Evolutionary conservation across 2,329 filamentous ascomycete species (phyloP), one percentile per base, ranked within the genome.

Genomic region (Coniella vitis): DNA sequence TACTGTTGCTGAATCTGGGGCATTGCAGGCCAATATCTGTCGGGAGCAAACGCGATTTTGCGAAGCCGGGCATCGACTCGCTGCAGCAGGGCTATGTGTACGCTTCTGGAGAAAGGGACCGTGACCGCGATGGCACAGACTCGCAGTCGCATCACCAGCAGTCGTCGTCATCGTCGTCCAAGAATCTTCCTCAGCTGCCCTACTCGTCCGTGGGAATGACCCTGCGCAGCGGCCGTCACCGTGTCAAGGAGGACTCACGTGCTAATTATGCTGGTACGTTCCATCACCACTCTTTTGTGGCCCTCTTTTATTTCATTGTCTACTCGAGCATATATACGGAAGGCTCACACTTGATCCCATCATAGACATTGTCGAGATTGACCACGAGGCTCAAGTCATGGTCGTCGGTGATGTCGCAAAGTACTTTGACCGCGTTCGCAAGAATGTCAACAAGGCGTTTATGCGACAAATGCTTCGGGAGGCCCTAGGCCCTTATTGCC

Each of bases 381-480:
- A 65, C 48, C 62, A 64, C 52, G 63, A 65, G 39, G 61, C 64
- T 16, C 58, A 65, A 46, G 63, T 66, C 34, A 61, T 66, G 54
- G 62, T 65, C 2, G 57, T 66, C 25, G 64, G 64, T 22, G 63
- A 65, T 38, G 64, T 65, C 13, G 61, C 60, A n/a, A 58, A 60
- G 35, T 66, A 66, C 54, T 66, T 66, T 52, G 64, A 66, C 52
- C 58, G 64, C 13, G 60, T 66, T 17, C 61, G 64, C 19, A 57
- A 63, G 29, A 66, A 65, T 37, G 63, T 65, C 57, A 66, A 66
- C 57, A 65, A 65, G 55, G 64, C 64, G 1, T 64, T 59, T 52
- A 66, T 65, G 64, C 62, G 63, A 21, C 63, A 65, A 50, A 61
- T 63, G 19, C 55, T 66, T 31, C 56, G 62, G 34, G 62, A 59